Evolutionary conservation across 2,329 filamentous ascomycete genomes (phyloP).

Genomic region (Cercospora sp.): DNA sequence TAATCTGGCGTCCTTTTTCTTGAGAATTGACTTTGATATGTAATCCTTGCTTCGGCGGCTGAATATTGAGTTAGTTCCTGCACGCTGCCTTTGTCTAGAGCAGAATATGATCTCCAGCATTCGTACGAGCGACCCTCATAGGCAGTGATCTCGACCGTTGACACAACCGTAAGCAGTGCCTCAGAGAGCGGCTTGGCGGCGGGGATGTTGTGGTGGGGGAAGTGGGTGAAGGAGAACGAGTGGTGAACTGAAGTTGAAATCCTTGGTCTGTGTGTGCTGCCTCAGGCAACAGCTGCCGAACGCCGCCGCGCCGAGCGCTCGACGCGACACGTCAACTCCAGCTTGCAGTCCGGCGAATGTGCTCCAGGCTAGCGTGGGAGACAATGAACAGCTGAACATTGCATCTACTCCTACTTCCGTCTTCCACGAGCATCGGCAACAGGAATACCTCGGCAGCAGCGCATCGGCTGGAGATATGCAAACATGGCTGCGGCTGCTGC

Average conservation of each 20-base stretch:
- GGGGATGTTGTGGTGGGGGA: background rate
- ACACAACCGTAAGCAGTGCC: background rate
- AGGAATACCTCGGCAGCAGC: background rate
- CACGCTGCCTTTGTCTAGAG: background rate
- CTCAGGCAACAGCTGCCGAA: background rate
- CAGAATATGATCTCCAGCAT: background rate
- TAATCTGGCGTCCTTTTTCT: background rate
- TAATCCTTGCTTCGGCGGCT: background rate
- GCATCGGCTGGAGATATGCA: constrained; percentile 24
- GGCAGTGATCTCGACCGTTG: background rate
- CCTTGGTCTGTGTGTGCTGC: background rate
- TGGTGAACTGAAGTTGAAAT: background rate
- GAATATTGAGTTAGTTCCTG: background rate
- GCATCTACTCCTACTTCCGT: background rate
- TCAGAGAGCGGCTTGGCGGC: background rate
- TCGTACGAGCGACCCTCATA: background rate
- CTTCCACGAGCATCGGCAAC: background rate
- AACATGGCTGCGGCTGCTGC: constrained; percentile 33
- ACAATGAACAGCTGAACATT: background rate
- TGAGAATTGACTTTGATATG: background rate
- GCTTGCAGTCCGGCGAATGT: background rate
- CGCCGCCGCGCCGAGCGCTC: background rate
- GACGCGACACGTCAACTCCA: constrained; percentile 5
- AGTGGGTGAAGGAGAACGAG: background rate
- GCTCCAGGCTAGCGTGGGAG: background rate